phyloP scores from a whole-genome alignment of 139 green algal species.

The Picochlorum sp. region DNA sequence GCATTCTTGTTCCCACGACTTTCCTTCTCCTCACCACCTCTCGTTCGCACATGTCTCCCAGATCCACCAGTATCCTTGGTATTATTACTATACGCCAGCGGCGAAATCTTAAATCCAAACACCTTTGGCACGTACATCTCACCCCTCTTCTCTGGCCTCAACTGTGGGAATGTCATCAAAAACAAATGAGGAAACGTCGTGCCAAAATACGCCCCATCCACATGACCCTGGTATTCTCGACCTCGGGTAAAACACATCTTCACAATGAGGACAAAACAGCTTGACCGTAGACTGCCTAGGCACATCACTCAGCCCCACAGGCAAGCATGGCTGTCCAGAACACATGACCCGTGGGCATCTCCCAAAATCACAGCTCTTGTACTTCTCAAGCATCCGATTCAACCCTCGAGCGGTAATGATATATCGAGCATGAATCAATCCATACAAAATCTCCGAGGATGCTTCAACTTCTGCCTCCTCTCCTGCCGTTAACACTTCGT shows the following conservation, averaged over 20 bases:
- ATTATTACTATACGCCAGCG: slow-evolving; percentile 3
- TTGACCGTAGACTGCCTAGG: slow-evolving; percentile 81
- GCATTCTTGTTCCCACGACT: background rate
- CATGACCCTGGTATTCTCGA: slow-evolving; percentile 67
- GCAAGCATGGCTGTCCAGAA: slow-evolving; percentile 83
- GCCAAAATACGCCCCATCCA: slow-evolving; percentile 84
- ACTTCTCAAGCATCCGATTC: slow-evolving; percentile 84
- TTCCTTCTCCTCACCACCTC: background rate
- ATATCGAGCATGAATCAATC: slow-evolving; percentile 92
- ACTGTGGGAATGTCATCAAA: slow-evolving; percentile 82
- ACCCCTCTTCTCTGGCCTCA: slow-evolving; percentile 29
- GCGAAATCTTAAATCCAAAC: slow-evolving; percentile 93
- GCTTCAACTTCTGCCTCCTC: slow-evolving; percentile 87
- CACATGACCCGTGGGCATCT: slow-evolving; percentile 84
- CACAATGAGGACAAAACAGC: slow-evolving; percentile 87
- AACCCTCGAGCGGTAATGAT: slow-evolving; percentile 79
- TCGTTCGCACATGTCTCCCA: background rate
- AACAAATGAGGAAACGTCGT: slow-evolving; percentile 95
- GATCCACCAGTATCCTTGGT: background rate
- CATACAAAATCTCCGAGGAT: slow-evolving; percentile 94
- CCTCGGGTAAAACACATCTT: slow-evolving; percentile 89
- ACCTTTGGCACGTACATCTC: slow-evolving; percentile 72
- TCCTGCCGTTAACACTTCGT: slow-evolving; percentile 69
- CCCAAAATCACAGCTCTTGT: slow-evolving; percentile 84
- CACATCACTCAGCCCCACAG: slow-evolving; percentile 80